Percentiles rank a stretch among this genome's conserved stretches.
These are phyloP conservation scores for Proliferodiscus dingleyae DNA, from an alignment of 2,329 filamentous ascomycete species.

Conservation along the genomic window DNA sequence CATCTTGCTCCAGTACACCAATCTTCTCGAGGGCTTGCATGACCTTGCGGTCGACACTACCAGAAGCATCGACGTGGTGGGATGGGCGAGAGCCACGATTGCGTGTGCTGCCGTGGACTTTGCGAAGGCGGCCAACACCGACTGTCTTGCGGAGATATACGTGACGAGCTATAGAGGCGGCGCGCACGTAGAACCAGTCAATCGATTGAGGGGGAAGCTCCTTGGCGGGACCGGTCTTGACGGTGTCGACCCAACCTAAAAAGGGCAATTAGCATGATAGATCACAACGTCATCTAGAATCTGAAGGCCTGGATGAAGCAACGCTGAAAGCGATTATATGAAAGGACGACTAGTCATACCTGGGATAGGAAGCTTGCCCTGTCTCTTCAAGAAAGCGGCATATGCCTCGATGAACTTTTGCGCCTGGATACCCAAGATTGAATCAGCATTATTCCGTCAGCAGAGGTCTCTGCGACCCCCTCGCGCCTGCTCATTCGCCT, in stretches of 20 bases:
- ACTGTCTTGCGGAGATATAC: slow-evolving; percentile 99
- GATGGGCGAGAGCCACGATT: slow-evolving; percentile 91
- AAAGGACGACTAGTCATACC: slow-evolving; percentile 52
- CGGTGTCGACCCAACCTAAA: slow-evolving; percentile 95
- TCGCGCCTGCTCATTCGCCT: slow-evolving; percentile 59
- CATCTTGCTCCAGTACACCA: slow-evolving; percentile 92
- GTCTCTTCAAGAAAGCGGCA: slow-evolving; percentile 85
- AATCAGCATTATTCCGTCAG: slow-evolving; percentile 71
- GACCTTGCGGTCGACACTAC: slow-evolving; percentile 95
- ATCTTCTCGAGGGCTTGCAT: slow-evolving; percentile 99
- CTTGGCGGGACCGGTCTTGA: slow-evolving; percentile 96
- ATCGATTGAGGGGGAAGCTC: slow-evolving; percentile 97
- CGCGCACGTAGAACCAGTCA: slow-evolving; percentile 93
- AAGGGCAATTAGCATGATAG: slow-evolving; percentile 18
- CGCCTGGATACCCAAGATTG: slow-evolving; percentile 51
- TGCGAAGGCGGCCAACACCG: slow-evolving; percentile 94
- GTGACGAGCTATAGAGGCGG: slow-evolving; percentile 92
- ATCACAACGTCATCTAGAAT: background rate
- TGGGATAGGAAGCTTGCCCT: slow-evolving; percentile 88
- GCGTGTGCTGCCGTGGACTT: slow-evolving; percentile 93
- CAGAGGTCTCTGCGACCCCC: slow-evolving; percentile 68
- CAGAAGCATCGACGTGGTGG: slow-evolving; percentile 93
- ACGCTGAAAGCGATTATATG: background rate
- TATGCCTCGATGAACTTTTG: slow-evolving; percentile 88
- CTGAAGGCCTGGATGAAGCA: background rate